Base-by-base conservation (phyloP, 495 filamentous ascomycete species). In the Penicillium cataractarum region DNA sequence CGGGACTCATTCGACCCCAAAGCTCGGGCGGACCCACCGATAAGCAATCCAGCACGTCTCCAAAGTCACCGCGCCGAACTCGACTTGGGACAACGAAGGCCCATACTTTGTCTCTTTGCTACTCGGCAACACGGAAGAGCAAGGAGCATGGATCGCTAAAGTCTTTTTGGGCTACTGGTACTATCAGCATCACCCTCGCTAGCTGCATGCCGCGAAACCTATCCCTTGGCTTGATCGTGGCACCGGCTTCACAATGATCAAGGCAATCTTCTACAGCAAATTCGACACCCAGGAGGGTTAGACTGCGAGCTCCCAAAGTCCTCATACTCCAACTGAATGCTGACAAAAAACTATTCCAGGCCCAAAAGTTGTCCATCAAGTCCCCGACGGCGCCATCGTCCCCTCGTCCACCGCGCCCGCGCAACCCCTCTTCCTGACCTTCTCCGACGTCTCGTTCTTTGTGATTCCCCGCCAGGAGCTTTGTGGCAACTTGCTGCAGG, bases 401-500 rank as follows among this genome's bases (percentile, higher is more conserved):
- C 83, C 87, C 55, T 81, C 82, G 6, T 58, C 75, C 52, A 75
- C 76, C 26, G 78, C 80, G 9, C 83, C 85, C 6, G 68, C 74
- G 55, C 80, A 85, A 29, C 77, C 83, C 35, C 89, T 87, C 15
- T 86, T 97, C 60, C 83, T 98, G 73, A 87, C 90, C 78, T 97
- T 96, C 76, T 83, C 87, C 57, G 85, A 89, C 52, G 82, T 98
- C 60, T 88, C 89, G 44, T 88, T 92, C 73, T 96, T 93, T 80
- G 88, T 99, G 71, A 96, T 97, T 66, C 95, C 95, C 17, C 90
- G 91, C 58, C 89, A 94, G 73, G 89, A 92, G 65, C 92, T 98
- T 71, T 96, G 92, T 82, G 87, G 91, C 27, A 91, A 92, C 60
- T 71, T 83, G 46, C 85, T 97, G 49, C 92, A 92, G 26, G 86